Conservation (phyloP, 768 basidiomycete genomes). For the Phylloporus sp. region DNA sequence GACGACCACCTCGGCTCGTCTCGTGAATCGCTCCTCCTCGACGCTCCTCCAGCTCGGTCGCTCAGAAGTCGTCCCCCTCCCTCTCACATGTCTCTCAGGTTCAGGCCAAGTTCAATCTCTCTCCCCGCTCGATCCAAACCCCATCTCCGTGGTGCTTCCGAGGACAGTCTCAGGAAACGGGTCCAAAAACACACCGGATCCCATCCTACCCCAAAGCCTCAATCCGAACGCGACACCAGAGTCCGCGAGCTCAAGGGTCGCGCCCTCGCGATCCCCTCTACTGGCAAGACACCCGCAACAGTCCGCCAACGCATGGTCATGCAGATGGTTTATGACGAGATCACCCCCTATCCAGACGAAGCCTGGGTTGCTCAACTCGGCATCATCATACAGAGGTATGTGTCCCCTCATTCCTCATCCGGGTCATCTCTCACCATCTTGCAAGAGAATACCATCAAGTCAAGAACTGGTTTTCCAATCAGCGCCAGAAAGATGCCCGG, state of each 20-base stretch:
- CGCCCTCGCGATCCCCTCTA: conserved; percentile 32
- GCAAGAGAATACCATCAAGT: conserved; percentile 55
- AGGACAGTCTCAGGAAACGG: conserved; percentile 28
- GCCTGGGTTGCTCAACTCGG: conserved; percentile 59
- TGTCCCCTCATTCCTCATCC: not conserved
- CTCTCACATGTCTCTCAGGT: conserved; percentile 25
- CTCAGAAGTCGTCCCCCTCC: conserved; percentile 21
- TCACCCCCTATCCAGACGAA: conserved; percentile 62
- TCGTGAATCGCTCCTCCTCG: conserved; percentile 24
- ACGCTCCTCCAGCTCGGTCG: conserved; percentile 23
- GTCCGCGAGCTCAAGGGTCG: conserved; percentile 31
- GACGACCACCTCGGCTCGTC: conserved; percentile 22
- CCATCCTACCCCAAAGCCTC: conserved; percentile 17
- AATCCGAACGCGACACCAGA: conserved; percentile 29
- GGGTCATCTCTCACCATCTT: conserved; percentile 1
- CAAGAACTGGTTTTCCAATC: conserved; percentile 68
- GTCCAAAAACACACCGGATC: conserved; percentile 21
- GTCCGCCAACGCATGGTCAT: conserved; percentile 54
- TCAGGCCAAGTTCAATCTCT: conserved; percentile 22
- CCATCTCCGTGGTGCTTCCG: conserved; percentile 18
- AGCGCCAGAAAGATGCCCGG: conserved; percentile 47
- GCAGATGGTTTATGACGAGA: conserved; percentile 61
- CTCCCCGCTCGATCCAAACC: conserved; percentile 26
- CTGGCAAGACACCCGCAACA: conserved; percentile 47
- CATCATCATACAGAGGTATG: conserved; percentile 52